Conservation (phyloP, 345 rosid species). For the Euphorbia tirucalli region DNA sequence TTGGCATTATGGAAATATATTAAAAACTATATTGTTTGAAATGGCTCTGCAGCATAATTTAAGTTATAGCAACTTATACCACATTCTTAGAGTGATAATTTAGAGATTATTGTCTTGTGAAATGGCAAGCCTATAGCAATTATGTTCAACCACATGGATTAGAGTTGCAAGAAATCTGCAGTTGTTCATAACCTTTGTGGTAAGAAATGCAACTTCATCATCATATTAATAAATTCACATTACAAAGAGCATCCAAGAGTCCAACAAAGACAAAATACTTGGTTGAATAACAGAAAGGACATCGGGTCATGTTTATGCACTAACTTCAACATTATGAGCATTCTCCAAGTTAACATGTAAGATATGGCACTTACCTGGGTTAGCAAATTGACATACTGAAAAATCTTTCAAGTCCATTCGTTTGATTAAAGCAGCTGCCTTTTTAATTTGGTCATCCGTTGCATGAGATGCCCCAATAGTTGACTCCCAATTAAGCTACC, state of each 20-base stretch:
- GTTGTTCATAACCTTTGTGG: background rate
- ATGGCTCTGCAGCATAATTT: background rate
- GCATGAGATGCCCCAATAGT: slow-evolving; percentile 54
- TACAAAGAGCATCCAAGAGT: background rate
- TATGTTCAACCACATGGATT: background rate
- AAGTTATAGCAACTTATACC: background rate
- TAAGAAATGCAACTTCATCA: background rate
- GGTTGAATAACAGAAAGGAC: background rate
- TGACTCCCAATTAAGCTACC: slow-evolving; percentile 53
- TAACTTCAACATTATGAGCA: background rate
- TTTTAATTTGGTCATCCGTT: slow-evolving; percentile 68
- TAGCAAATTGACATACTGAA: slow-evolving; percentile 73
- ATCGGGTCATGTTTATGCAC: too few relatives aligned
- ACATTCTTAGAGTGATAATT: background rate
- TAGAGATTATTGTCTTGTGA: background rate
- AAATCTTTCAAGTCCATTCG: slow-evolving; percentile 75
- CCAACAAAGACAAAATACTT: background rate
- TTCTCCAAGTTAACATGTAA: background rate
- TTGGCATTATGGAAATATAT: background rate
- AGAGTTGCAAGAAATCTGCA: background rate
- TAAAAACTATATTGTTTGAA: background rate
- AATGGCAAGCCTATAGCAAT: background rate
- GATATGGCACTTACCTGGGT: slow-evolving; percentile 55
- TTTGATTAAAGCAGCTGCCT: slow-evolving; percentile 68
- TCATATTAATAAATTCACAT: background rate